A percentile compares a stretch with the other conserved stretches of the same genome.
These are phyloP conservation scores for Nymphaea colorata DNA, from an alignment of 164 flowering plant genomes.

Conservation along the genomic window DNA sequence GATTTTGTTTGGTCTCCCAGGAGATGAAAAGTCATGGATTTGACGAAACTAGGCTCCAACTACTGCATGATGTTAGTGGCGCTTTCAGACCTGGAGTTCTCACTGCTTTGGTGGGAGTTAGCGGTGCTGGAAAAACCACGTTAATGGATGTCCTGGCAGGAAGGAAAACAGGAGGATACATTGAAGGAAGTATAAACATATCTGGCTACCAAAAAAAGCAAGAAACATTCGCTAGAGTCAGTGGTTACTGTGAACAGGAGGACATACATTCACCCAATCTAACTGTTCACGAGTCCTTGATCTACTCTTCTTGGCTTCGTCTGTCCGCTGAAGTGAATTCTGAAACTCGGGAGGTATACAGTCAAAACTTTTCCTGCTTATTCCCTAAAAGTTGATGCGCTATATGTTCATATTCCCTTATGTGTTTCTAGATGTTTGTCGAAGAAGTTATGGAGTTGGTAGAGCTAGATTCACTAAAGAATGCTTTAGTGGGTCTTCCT, in stretches of 20 bases:
- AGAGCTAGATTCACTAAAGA: conserved; percentile 62
- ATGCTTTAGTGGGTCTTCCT: conserved; percentile 81
- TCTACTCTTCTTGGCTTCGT: conserved; percentile 29
- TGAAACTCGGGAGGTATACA: conserved; percentile 14
- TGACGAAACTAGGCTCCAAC: conserved; percentile 17
- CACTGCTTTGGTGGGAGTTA: conserved; percentile 45
- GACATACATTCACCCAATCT: conserved; percentile 45
- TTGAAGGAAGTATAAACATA: conserved; percentile 33
- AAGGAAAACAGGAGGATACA: conserved; percentile 41
- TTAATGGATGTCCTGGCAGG: conserved; percentile 52
- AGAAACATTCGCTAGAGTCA: conserved; percentile 38
- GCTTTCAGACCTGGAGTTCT: conserved; percentile 43
- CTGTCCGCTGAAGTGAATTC: conserved; percentile 14
- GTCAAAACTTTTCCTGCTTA: not conserved
- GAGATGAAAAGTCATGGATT: conserved; percentile 27
- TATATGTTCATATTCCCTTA: not conserved
- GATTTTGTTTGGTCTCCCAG: conserved; percentile 3
- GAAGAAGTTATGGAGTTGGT: conserved; percentile 87
- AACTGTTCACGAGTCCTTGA: conserved; percentile 29
- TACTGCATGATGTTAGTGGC: conserved; percentile 28
- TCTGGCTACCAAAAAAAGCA: conserved; percentile 41
- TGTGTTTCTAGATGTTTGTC: conserved; percentile 56
- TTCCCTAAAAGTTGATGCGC: too few species aligned
- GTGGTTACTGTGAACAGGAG: conserved; percentile 43
- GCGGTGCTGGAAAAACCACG: conserved; percentile 55